A percentile compares a stretch with the other conserved stretches of the same genome.
These are phyloP conservation scores for Hysterium pulicare DNA, from an alignment of 2,329 filamentous ascomycete genomes.

Conservation along the genomic window DNA sequence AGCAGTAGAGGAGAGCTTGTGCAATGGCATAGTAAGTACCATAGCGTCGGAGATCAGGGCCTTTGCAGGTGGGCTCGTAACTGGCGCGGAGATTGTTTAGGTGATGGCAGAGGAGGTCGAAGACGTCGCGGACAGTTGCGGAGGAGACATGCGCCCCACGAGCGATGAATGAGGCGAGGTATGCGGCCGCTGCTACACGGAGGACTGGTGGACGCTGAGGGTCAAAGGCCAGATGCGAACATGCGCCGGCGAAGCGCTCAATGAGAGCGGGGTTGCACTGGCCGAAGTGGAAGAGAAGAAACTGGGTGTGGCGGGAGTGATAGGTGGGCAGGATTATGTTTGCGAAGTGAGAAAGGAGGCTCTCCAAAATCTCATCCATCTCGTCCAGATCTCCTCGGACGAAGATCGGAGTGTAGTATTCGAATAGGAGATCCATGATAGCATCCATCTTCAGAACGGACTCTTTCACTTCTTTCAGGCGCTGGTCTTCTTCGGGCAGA, in stretches of 20 bases:
- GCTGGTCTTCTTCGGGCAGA: slow-evolving; percentile 54
- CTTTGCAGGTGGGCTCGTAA: slow-evolving; percentile 71
- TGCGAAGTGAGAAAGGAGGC: slow-evolving; percentile 80
- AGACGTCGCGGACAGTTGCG: slow-evolving; percentile 75
- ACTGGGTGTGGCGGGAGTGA: slow-evolving; percentile 89
- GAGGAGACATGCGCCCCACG: slow-evolving; percentile 78
- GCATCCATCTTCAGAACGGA: slow-evolving; percentile 89
- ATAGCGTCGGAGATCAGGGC: slow-evolving; percentile 81
- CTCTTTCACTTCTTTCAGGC: slow-evolving; percentile 69
- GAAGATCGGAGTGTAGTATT: slow-evolving; percentile 74
- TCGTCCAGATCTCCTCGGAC: slow-evolving; percentile 61
- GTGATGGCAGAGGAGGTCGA: slow-evolving; percentile 72
- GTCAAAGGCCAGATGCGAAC: slow-evolving; percentile 70
- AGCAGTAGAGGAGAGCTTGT: slow-evolving; percentile 91
- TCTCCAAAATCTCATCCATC: slow-evolving; percentile 70
- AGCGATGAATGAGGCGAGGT: slow-evolving; percentile 91
- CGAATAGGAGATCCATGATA: slow-evolving; percentile 84
- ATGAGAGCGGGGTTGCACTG: slow-evolving; percentile 76
- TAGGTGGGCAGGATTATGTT: slow-evolving; percentile 87
- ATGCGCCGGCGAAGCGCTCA: slow-evolving; percentile 76
- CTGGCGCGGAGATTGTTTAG: slow-evolving; percentile 70
- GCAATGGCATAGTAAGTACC: slow-evolving; percentile 81
- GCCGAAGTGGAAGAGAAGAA: slow-evolving; percentile 92
- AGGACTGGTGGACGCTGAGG: slow-evolving; percentile 61
- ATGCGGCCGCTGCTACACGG: slow-evolving; percentile 82